Conservation (phyloP, 768 basidiomycete genomes). For the Dacryopinax spathularia region DNA sequence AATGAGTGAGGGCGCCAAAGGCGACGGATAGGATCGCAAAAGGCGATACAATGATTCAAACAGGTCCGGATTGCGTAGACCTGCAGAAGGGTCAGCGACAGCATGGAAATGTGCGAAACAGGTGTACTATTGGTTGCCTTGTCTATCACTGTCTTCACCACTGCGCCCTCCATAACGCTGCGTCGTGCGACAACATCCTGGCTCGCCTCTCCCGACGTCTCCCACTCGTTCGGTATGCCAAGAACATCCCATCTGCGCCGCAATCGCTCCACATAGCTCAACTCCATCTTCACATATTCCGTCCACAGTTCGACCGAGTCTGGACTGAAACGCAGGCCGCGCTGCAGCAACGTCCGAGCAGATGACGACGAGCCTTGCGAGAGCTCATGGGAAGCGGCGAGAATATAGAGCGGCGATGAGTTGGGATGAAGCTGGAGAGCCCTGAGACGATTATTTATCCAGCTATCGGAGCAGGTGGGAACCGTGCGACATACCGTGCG, state of each 20-base stretch:
- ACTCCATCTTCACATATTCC: constrained; percentile 83
- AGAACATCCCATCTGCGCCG: constrained; percentile 66
- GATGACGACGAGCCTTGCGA: constrained; percentile 57
- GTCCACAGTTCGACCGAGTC: constrained; percentile 68
- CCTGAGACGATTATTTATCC: constrained; percentile 26
- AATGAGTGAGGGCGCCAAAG: constrained; percentile 30
- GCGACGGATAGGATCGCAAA: constrained; percentile 30
- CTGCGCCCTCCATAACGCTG: constrained; percentile 62
- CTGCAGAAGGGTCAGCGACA: constrained; percentile 19
- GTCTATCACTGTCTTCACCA: constrained; percentile 61
- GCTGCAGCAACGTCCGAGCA: constrained; percentile 68
- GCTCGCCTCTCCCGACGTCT: constrained; percentile 28
- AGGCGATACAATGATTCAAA: constrained; percentile 32
- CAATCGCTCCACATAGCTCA: constrained; percentile 69
- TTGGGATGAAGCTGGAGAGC: constrained; percentile 80
- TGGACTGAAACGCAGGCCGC: constrained; percentile 66
- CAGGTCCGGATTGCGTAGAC: constrained; percentile 29
- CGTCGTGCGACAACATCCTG: constrained; percentile 43
- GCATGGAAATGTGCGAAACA: constrained; percentile 12
- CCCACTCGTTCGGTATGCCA: constrained; percentile 36
- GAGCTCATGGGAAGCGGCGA: constrained; percentile 74
- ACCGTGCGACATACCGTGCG: constrained; percentile 43
- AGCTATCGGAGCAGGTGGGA: not conserved
- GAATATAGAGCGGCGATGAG: constrained; percentile 60
- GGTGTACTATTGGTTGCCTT: constrained; percentile 57